These are phyloP conservation scores for Didymella keratinophila DNA, from an alignment of 2,329 filamentous ascomycete genomes.

Conservation along the genomic window DNA sequence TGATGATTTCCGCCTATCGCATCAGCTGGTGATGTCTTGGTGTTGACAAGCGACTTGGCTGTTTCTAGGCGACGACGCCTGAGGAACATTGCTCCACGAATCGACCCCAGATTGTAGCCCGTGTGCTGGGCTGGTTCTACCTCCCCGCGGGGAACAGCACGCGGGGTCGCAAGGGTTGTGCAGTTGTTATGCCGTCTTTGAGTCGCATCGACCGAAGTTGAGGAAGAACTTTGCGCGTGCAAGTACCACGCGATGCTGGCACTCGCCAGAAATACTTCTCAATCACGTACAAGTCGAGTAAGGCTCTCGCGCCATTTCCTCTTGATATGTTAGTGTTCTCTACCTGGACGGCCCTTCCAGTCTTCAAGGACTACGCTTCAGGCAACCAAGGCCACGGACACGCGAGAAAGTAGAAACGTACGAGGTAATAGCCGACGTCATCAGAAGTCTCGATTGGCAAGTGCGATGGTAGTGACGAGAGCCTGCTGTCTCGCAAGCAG, in stretches of 20 bases:
- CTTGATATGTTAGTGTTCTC: not conserved
- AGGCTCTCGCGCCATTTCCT: not conserved
- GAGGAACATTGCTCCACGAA: slow-evolving; percentile 23
- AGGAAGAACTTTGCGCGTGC: not conserved
- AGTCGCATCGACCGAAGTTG: slow-evolving; percentile 1
- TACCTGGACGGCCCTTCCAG: not conserved
- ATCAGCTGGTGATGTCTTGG: slow-evolving; percentile 14
- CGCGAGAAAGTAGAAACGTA: not conserved
- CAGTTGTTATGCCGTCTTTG: slow-evolving; percentile 11
- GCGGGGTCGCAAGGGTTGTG: slow-evolving; percentile 11
- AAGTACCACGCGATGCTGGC: slow-evolving; percentile 2
- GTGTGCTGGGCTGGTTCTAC: slow-evolving; percentile 4
- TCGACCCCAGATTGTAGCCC: slow-evolving; percentile 18
- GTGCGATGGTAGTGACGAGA: not conserved
- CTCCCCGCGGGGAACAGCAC: slow-evolving; percentile 10
- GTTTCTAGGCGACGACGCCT: slow-evolving; percentile 16
- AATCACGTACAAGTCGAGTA: not conserved
- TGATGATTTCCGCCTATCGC: slow-evolving; percentile 18
- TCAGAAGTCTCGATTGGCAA: not conserved
- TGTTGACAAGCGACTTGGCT: slow-evolving; percentile 20
- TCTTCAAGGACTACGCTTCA: not conserved
- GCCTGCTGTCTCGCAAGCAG: not conserved
- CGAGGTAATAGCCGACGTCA: not conserved
- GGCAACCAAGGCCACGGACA: slow-evolving; percentile 1
- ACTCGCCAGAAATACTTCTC: not conserved